These are phyloP conservation scores for Letharia columbiana DNA, from an alignment of 495 filamentous ascomycete species.

Conservation along the genomic window DNA sequence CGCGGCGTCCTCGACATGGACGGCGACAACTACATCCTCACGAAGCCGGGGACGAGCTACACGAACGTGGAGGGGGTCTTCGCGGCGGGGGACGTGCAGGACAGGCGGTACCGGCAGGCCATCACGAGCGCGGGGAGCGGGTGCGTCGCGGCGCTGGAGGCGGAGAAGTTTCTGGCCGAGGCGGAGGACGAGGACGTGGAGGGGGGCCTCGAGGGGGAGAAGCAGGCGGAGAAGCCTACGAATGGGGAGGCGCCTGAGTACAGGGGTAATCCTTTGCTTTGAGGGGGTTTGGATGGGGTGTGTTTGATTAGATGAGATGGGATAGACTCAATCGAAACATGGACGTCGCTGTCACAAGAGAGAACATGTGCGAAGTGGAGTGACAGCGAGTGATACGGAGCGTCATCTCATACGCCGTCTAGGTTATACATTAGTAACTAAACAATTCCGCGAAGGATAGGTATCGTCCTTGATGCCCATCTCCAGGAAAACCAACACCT, in stretches of 20 bases:
- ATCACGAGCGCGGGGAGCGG: constrained; percentile 95
- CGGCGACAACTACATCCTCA: constrained; percentile 80
- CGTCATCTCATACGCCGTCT: background rate
- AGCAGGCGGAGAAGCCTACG: constrained; percentile 32
- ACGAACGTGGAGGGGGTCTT: constrained; percentile 91
- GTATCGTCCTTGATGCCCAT: background rate
- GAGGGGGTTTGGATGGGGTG: background rate
- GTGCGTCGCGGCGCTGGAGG: constrained; percentile 89
- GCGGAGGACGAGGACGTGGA: constrained; percentile 44
- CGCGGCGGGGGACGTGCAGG: constrained; percentile 95
- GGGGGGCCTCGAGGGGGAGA: constrained; percentile 23
- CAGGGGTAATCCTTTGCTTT: constrained; percentile 55
- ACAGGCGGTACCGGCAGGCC: constrained; percentile 95
- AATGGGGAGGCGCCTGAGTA: constrained; percentile 48
- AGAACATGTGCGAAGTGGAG: background rate
- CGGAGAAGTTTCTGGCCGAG: constrained; percentile 84
- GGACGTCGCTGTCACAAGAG: background rate
- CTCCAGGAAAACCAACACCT: constrained; percentile 4
- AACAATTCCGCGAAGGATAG: background rate
- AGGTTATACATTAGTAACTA: background rate
- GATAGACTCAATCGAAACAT: background rate
- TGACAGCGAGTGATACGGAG: background rate
- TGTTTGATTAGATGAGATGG: background rate
- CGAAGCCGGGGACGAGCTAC: constrained; percentile 76
- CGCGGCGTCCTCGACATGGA: constrained; percentile 83